phyloP scores from a whole-genome alignment of 768 basidiomycete genomes.

The Auriscalpium vulgare region DNA sequence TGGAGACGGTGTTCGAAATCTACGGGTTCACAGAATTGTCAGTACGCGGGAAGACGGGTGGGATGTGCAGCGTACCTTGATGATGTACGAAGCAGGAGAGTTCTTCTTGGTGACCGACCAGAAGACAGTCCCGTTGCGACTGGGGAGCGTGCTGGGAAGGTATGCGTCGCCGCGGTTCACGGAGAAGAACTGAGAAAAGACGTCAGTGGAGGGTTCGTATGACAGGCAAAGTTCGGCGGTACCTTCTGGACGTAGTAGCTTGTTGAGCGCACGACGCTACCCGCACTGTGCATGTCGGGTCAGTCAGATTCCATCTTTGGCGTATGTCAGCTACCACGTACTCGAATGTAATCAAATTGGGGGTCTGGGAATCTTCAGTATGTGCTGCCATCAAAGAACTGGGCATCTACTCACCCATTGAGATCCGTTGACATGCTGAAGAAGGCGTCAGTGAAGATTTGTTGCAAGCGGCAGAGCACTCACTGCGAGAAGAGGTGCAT shows the following conservation, averaged over 20 bases:
- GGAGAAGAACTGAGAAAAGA: conserved; percentile 47
- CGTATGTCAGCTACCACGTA: conserved; percentile 20
- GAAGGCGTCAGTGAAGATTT: not conserved
- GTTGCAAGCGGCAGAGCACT: conserved; percentile 3
- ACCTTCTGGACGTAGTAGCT: conserved; percentile 57
- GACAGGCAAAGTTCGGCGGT: conserved; percentile 10
- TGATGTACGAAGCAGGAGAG: conserved; percentile 36
- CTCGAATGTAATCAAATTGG: conserved; percentile 57
- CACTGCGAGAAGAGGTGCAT: conserved; percentile 43
- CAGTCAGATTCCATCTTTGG: not conserved
- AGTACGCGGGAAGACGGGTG: too few species aligned
- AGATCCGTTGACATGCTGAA: conserved; percentile 41
- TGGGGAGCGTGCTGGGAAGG: conserved; percentile 54
- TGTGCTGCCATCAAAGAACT: not conserved
- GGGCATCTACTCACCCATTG: conserved; percentile 40
- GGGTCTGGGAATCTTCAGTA: conserved; percentile 30
- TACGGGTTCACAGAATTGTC: conserved; percentile 14
- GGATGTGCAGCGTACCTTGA: conserved; percentile 38
- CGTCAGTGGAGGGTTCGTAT: not conserved
- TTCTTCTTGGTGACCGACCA: conserved; percentile 49
- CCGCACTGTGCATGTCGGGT: conserved; percentile 31
- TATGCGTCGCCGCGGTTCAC: conserved; percentile 56
- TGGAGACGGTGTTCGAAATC: conserved; percentile 45
- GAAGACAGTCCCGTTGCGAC: conserved; percentile 37
- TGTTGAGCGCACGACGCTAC: conserved; percentile 47